A percentile compares a stretch with the other conserved stretches of the same genome.
phyloP scores from a whole-genome alignment of 768 basidiomycete species.

The Tulasnella sp. region DNA sequence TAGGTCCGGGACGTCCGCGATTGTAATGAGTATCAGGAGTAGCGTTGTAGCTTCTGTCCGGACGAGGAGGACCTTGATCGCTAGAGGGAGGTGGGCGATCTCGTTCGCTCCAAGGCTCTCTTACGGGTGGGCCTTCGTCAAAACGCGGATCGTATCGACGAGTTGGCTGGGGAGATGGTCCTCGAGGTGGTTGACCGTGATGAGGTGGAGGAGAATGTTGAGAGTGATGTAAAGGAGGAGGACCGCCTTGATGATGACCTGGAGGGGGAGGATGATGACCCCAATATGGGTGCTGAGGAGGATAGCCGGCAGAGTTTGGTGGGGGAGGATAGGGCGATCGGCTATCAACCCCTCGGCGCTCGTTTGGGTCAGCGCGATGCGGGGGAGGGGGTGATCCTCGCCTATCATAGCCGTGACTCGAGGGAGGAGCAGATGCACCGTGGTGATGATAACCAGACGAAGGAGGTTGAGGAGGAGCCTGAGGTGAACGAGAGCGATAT shows the following conservation, averaged over 20 bases:
- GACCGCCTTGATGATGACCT: background rate
- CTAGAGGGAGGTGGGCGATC: constrained; percentile 13
- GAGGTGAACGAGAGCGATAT: background rate
- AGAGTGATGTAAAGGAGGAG: background rate
- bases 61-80: constrained; percentile 1
- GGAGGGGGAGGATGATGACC: constrained; percentile 24
- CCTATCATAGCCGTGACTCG: constrained; percentile 17
- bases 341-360: background rate
- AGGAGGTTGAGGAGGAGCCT: background rate
- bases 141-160: constrained; percentile 55
- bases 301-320: background rate
- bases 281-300: background rate
- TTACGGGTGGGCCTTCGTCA: constrained; percentile 23
- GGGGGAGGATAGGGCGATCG: constrained; percentile 1
- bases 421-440: background rate
- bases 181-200: background rate
- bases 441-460: background rate
- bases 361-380: constrained; percentile 22
- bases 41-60: constrained; percentile 3
- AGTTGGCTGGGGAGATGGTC: constrained; percentile 31
- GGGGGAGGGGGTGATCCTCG: constrained; percentile 28
- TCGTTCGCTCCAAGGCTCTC: constrained; percentile 23
- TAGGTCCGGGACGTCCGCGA: constrained; percentile 1
- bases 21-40: constrained; percentile 4
- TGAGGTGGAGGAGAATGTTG: background rate